These are phyloP conservation scores for Scheffersomyces titani DNA, from an alignment of 1,139 yeast species.

Conservation along the genomic window DNA sequence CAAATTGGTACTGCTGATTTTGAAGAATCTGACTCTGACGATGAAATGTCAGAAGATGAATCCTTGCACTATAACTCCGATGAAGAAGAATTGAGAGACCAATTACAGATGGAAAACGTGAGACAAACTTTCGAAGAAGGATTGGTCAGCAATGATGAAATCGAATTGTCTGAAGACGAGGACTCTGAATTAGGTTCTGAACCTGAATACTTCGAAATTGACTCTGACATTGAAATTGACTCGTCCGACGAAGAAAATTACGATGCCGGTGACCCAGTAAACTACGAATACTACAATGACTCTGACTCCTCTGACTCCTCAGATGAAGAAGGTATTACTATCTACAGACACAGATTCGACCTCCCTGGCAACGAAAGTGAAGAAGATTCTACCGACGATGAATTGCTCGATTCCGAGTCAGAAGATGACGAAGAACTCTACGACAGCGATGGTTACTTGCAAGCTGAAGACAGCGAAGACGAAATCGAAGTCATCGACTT, in stretches of 20 bases:
- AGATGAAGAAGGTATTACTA: constrained; percentile 46
- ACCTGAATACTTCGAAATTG: constrained; percentile 37
- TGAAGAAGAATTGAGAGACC: constrained; percentile 33
- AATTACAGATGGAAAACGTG: constrained; percentile 39
- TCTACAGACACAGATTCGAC: constrained; percentile 44
- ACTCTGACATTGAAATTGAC: constrained; percentile 19
- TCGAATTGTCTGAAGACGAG: constrained; percentile 24
- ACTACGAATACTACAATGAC: constrained; percentile 27
- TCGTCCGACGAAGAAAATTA: constrained; percentile 23
- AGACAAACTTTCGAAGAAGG: constrained; percentile 43
- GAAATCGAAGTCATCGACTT: constrained; percentile 43
- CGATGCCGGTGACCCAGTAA: constrained; percentile 23
- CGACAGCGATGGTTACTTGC: constrained; percentile 24
- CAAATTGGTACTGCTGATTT: constrained; percentile 11
- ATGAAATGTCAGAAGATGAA: constrained; percentile 14
- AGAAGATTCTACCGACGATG: constrained; percentile 42
- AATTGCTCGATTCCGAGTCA: constrained; percentile 24
- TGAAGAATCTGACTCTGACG: constrained; percentile 12
- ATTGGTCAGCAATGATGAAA: constrained; percentile 31
- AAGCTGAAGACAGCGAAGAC: constrained; percentile 36
- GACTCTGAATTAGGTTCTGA: constrained; percentile 32
- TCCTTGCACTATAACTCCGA: constrained; percentile 32
- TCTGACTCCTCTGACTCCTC: constrained; percentile 27
- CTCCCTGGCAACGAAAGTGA: constrained; percentile 37
- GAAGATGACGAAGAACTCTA: constrained; percentile 10